phyloP scores from a whole-genome alignment of 352 stramenopile species.

The Discostella stelligera region DNA sequence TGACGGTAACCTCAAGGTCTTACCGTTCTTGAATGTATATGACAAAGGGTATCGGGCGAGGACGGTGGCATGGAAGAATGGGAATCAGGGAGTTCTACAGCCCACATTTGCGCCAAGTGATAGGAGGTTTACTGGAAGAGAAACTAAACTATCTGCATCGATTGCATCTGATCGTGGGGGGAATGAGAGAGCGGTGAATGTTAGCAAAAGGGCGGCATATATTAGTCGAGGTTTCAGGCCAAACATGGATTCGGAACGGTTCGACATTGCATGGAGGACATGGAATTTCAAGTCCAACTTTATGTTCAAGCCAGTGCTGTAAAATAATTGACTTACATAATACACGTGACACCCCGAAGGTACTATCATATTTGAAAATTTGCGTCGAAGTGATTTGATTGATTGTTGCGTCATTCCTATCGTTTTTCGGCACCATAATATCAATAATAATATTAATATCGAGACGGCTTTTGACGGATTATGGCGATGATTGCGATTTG shows the following conservation, averaged over 20 bases:
- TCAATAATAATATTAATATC: too few species aligned
- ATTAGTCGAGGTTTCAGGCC: slow-evolving; percentile 27
- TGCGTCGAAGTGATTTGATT: too few species aligned
- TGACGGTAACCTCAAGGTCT: neutral
- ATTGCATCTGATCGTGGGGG: slow-evolving; percentile 39
- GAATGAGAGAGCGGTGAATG: slow-evolving; percentile 54
- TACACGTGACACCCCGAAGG: too few species aligned
- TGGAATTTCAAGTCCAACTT: slow-evolving; percentile 48
- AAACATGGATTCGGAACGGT: slow-evolving; percentile 10
- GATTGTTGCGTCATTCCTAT: too few species aligned
- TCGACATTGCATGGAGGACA: slow-evolving; percentile 41
- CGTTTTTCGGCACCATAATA: too few species aligned
- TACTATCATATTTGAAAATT: too few species aligned
- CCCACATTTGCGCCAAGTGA: slow-evolving; percentile 41
- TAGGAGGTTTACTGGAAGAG: slow-evolving; percentile 11
- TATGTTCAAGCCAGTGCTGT: slow-evolving; percentile 49
- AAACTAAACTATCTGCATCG: slow-evolving; percentile 30
- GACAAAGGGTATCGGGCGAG: slow-evolving; percentile 48
- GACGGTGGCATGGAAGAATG: slow-evolving; percentile 20
- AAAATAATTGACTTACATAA: slow-evolving; percentile 17
- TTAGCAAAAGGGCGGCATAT: slow-evolving; percentile 32
- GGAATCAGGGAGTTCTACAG: slow-evolving; percentile 33
- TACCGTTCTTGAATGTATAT: slow-evolving; percentile 36
- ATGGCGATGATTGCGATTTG: too few species aligned
- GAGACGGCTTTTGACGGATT: too few species aligned